Percentiles rank a stretch among this genome's conserved stretches.
Evolutionary conservation across 495 filamentous ascomycete species (phyloP).

Genomic region (Schizothecium vesticola): DNA sequence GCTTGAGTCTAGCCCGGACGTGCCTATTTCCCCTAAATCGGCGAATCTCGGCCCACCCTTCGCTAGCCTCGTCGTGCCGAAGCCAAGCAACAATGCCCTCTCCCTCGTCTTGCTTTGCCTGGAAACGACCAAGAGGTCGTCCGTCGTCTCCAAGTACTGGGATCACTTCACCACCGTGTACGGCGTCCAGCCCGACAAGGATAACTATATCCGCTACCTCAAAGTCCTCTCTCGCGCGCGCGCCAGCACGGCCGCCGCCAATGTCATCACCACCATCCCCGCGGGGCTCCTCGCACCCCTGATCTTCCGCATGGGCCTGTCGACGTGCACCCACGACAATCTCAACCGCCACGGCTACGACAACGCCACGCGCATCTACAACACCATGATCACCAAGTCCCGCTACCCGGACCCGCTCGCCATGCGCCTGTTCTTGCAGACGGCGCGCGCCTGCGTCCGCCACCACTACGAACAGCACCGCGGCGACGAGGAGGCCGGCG

Average conservation of each 20-base stretch:
- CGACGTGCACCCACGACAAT: conserved; percentile 62
- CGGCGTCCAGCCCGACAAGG: conserved; percentile 59
- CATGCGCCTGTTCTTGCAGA: conserved; percentile 37
- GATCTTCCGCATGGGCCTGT: conserved; percentile 67
- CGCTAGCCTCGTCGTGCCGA: conserved; percentile 25
- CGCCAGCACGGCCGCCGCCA: conserved; percentile 49
- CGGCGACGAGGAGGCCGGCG: conserved; percentile 12
- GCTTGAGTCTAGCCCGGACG: background rate
- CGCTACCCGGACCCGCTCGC: conserved; percentile 39
- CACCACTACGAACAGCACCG: conserved; percentile 13
- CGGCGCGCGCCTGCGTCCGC: conserved; percentile 30
- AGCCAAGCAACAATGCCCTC: conserved; percentile 61
- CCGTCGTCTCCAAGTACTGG: conserved; percentile 64
- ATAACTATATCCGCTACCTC: conserved; percentile 62
- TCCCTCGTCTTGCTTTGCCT: conserved; percentile 63
- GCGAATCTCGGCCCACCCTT: background rate
- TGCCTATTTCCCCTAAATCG: conserved; percentile 37
- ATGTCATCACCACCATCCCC: conserved; percentile 50
- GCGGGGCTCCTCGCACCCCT: conserved; percentile 35
- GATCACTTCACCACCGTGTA: conserved; percentile 53
- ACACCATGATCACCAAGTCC: conserved; percentile 46
- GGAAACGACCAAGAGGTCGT: conserved; percentile 42
- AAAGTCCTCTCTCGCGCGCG: conserved; percentile 60
- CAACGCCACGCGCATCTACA: conserved; percentile 52
- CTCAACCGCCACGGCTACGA: conserved; percentile 58